A percentile compares a stretch with the other conserved stretches of the same genome.
These are phyloP conservation scores for Jamesozyma spencerorum DNA, from an alignment of 805 yeast species.

Conservation along the genomic window DNA sequence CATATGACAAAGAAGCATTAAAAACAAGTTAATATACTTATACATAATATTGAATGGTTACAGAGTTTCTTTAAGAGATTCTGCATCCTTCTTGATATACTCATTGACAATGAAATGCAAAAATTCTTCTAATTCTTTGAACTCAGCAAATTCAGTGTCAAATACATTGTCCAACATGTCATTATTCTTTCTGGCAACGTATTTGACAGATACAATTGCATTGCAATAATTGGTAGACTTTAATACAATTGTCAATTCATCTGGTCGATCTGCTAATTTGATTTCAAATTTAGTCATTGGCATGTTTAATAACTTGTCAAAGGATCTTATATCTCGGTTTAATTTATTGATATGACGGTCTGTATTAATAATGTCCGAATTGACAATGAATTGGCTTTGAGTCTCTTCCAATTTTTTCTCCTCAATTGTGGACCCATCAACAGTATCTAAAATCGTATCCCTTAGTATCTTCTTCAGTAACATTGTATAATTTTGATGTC, in stretches of 20 bases:
- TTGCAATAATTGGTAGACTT: constrained; percentile 29
- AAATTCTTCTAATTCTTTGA: constrained; percentile 29
- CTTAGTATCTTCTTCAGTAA: constrained; percentile 22
- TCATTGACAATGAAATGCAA: constrained; percentile 26
- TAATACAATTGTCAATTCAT: constrained; percentile 11
- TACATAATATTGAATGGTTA: too few relatives aligned
- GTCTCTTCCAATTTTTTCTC: neutral
- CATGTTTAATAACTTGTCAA: constrained; percentile 15
- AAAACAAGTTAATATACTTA: too few relatives aligned
- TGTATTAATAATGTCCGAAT: neutral
- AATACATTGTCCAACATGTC: constrained; percentile 6
- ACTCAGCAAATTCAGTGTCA: constrained; percentile 26
- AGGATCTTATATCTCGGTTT: constrained; percentile 19
- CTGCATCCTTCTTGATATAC: constrained; percentile 10
- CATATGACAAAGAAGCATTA: too few relatives aligned
- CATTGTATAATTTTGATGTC: constrained; percentile 25
- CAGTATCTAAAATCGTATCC: constrained; percentile 18
- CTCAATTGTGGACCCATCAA: constrained; percentile 11
- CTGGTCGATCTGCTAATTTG: constrained; percentile 8
- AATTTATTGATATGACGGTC: constrained; percentile 16
- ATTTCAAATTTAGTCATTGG: constrained; percentile 18
- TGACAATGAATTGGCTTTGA: too few relatives aligned
- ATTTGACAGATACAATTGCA: constrained; percentile 20
- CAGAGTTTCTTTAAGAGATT: neutral
- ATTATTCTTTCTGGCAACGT: constrained; percentile 2